These are phyloP conservation scores for Lachnum nothofagi DNA, from an alignment of 2,329 filamentous ascomycete genomes.

Conservation along the genomic window DNA sequence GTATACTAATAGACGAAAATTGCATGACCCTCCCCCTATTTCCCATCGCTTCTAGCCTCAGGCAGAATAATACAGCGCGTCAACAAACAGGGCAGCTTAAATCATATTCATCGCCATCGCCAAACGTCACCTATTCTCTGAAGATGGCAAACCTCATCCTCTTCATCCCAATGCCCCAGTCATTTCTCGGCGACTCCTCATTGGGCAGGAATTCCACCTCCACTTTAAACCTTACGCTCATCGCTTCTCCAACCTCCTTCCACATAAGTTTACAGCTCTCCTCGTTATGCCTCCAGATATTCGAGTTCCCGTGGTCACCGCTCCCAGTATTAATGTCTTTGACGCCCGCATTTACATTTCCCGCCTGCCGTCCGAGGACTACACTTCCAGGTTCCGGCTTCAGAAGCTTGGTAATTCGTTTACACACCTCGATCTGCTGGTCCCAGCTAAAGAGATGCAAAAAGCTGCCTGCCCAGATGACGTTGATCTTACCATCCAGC, in stretches of 20 bases:
- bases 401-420: background rate
- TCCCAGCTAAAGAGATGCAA: conserved; percentile 42
- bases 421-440: conserved; percentile 31
- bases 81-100: too few species aligned
- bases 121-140: background rate
- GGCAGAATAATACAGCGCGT: background rate
- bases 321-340: background rate
- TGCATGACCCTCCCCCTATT: background rate
- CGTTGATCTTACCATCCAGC: conserved; percentile 36
- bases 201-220: background rate
- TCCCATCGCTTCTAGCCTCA: background rate
- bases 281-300: conserved; percentile 28
- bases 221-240: conserved; percentile 21
- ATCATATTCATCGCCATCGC: too few species aligned
- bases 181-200: background rate
- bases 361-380: background rate
- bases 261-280: conserved; percentile 35
- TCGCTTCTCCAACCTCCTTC: conserved; percentile 34
- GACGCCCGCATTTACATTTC: background rate
- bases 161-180: background rate
- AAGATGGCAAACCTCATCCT: background rate
- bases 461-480: conserved; percentile 39
- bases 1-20: conserved; percentile 1
- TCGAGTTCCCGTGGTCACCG: conserved; percentile 5
- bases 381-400: background rate